phyloP scores from a whole-genome alignment of 139 green algal species.

The Volvox reticuliferus region DNA sequence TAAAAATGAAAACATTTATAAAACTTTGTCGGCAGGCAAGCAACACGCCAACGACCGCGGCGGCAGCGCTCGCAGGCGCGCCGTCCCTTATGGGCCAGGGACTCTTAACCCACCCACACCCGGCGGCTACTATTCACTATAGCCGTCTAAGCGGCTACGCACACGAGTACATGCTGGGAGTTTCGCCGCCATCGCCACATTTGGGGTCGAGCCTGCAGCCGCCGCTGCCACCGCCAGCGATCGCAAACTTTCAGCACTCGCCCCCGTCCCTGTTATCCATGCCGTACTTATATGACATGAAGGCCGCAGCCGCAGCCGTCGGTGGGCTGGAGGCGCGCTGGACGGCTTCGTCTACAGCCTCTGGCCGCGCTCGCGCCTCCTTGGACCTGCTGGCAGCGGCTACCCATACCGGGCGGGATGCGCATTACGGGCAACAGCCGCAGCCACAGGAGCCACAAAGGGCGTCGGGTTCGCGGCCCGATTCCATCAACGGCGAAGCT shows the following conservation, averaged over 20 bases:
- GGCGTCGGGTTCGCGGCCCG: neutral
- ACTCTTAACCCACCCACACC: constrained; percentile 24
- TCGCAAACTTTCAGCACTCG: constrained; percentile 63
- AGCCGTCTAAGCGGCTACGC: neutral
- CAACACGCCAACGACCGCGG: neutral
- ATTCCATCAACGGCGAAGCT: neutral
- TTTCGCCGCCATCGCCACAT: constrained; percentile 48
- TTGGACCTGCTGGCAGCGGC: neutral
- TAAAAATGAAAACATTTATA: too few species aligned
- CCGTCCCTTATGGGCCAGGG: neutral
- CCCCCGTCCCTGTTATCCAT: constrained; percentile 51
- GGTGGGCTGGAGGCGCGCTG: neutral
- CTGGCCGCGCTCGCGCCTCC: neutral
- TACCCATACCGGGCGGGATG: too few species aligned
- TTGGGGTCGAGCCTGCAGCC: constrained; percentile 34
- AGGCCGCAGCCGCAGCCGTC: neutral
- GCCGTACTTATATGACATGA: constrained; percentile 1
- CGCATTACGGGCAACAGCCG: neutral
- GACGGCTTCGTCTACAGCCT: constrained; percentile 1
- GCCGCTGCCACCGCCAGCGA: constrained; percentile 49
- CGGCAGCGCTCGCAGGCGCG: neutral
- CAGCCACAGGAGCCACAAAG: neutral
- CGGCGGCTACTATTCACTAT: constrained; percentile 38
- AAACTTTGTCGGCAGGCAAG: neutral
- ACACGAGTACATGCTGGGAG: neutral